Evolutionary conservation across 2,329 filamentous ascomycete species (phyloP), one percentile per base, ranked within the genome.

Genomic region (Mycosphaerella arachidis): DNA sequence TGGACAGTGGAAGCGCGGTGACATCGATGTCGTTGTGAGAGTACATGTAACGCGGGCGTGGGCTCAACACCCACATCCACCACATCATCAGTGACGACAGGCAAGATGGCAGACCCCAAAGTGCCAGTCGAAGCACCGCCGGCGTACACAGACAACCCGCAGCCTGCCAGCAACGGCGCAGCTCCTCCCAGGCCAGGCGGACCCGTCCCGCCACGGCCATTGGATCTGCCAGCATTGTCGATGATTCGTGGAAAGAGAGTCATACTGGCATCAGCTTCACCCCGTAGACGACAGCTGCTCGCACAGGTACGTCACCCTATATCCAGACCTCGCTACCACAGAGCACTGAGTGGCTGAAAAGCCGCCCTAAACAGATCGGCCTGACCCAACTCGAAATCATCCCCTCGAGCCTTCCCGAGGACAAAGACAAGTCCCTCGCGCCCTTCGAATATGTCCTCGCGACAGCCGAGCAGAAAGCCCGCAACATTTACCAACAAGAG

Each of bases 391-490:
- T 97, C 71, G 92, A 97, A 76, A 85, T 97, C 70, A 82, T 88
- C 62, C 91, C 94, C 16, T 96, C 91, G 46, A 86, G 83, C 56
- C 87, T 90, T 65, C 88, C 90, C 55, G 94, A 99, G 78, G 84
- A 97, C 78, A 84, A 96, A 57, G 84, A 90, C 69, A 96, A 97
- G 75, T 74, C 78, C 7, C 83, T 93, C 60, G 85, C 87, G 0
- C 91, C 94, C 0, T 89, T 90, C 74, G 92, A 96, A 77, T 99
- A 99, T 78, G 94, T 97, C 20, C 82, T 92, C 13, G 86, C 87
- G 59, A 99, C 94, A 1, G 93, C 93, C 3, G 85, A 85, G 24
- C 84, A 88, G 68, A 99, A 99, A 76, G 90, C 88, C 54, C 82
- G 91, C 48, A 83, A 89, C 50, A 90, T 97, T 9, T 89, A 89